phyloP scores from a whole-genome alignment of 1,139 yeast species.

The Pichia sp. region DNA sequence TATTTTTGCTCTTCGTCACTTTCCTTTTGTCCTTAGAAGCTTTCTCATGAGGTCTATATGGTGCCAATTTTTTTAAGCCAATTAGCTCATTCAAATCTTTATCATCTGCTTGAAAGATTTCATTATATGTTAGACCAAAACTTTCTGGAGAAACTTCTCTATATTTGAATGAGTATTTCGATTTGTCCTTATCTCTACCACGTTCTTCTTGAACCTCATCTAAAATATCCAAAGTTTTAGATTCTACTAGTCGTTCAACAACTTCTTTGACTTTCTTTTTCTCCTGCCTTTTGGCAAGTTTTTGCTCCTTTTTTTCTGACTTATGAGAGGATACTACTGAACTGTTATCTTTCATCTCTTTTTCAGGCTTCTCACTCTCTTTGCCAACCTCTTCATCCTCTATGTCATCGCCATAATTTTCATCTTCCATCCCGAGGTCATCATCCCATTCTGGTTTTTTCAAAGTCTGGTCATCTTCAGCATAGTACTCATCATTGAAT shows the following conservation, averaged over 20 bases:
- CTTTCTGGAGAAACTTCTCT: constrained; percentile 95
- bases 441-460: constrained; percentile 52
- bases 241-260: constrained; percentile 70
- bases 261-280: constrained; percentile 56
- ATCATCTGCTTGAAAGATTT: constrained; percentile 88
- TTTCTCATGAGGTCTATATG: constrained; percentile 76
- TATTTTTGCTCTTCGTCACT: constrained; percentile 73
- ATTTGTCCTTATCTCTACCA: constrained; percentile 41
- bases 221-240: constrained; percentile 44
- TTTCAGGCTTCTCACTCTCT: constrained; percentile 26
- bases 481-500: constrained; percentile 76
- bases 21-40: constrained; percentile 77
- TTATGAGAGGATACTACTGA: constrained; percentile 18
- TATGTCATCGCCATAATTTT: constrained; percentile 33
- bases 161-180: constrained; percentile 64
- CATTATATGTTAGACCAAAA: constrained; percentile 81
- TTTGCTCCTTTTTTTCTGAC: constrained; percentile 38
- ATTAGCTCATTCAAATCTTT: constrained; percentile 74
- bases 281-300: constrained; percentile 44
- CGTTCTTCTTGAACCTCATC: constrained; percentile 65
- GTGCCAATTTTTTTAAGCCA: constrained; percentile 89
- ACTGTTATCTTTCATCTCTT: constrained; percentile 23
- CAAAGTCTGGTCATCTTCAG: constrained; percentile 9
- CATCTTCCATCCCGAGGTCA: constrained; percentile 22
- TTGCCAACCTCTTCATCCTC: constrained; percentile 34